A percentile compares a stretch with the other conserved stretches of the same genome.
Conservation (phyloP, 163 green algal genomes). For the Coccomyxa subellipsoidea region DNA sequence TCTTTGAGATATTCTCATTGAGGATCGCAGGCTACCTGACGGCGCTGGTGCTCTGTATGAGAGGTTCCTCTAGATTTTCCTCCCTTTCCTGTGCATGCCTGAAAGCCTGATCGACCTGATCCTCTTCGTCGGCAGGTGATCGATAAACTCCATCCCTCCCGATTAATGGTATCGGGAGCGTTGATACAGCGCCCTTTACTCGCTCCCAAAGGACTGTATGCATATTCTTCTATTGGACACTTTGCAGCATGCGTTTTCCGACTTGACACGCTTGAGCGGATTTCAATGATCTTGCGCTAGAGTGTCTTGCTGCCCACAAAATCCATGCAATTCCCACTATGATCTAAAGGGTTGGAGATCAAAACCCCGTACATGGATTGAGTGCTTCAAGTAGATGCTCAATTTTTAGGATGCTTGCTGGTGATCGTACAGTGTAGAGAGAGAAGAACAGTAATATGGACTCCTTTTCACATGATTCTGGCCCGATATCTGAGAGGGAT, state of each 20-base stretch:
- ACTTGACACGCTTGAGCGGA: neutral
- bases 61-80: neutral
- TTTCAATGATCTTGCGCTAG: too few species aligned
- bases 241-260: neutral
- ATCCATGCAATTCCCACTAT: too few species aligned
- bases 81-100: neutral
- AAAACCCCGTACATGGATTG: too few species aligned
- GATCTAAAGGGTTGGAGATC: too few species aligned
- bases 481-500: too few species aligned
- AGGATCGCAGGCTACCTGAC: neutral
- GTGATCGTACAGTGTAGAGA: too few species aligned
- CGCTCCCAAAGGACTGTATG: constrained; percentile 2
- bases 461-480: neutral
- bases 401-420: too few species aligned
- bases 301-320: too few species aligned
- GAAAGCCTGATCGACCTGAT: neutral
- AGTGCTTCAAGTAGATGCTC: too few species aligned
- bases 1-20: too few species aligned
- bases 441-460: too few species aligned
- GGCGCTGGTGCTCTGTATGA: neutral
- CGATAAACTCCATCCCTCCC: neutral
- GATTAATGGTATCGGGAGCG: neutral
- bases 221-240: neutral
- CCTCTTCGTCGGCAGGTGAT: neutral
- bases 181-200: neutral